Evolutionary conservation across 306 rosid species (phyloP).

Genomic region (Gleditsia sinensis): DNA sequence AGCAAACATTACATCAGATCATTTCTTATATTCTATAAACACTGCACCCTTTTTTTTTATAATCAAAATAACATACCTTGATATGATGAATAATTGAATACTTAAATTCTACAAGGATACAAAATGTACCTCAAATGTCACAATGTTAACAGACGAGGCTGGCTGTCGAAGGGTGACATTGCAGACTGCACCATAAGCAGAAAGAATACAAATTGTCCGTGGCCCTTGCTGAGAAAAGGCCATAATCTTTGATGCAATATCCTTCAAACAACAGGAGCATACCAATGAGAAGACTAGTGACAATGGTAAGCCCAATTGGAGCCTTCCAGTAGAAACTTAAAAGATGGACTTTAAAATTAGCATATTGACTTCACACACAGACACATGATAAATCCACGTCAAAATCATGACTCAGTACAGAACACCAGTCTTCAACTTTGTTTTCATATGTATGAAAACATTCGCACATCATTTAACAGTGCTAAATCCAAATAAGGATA

Average conservation of each 20-base stretch:
- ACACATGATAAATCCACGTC: not conserved
- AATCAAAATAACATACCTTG: not conserved
- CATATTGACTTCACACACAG: not conserved
- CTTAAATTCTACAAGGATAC: constrained; percentile 17
- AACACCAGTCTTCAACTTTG: not conserved
- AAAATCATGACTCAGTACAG: not conserved
- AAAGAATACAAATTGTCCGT: constrained; percentile 62
- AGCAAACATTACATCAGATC: constrained; percentile 1
- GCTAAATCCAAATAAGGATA: not conserved
- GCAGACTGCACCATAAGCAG: constrained; percentile 71
- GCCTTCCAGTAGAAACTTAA: not conserved
- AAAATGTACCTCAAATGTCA: constrained; percentile 64
- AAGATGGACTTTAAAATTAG: not conserved
- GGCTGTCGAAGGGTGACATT: constrained; percentile 65
- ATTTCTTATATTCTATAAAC: not conserved
- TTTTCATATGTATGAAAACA: not conserved
- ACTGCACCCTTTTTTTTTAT: not conserved
- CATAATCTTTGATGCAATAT: constrained; percentile 60
- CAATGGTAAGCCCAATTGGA: not conserved
- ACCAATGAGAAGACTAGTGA: constrained; percentile 19
- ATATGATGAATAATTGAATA: not conserved
- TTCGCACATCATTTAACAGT: not conserved
- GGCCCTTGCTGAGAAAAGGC: constrained; percentile 68
- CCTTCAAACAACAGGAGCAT: constrained; percentile 53
- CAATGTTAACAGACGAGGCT: constrained; percentile 47